phyloP scores from a whole-genome alignment of 192 early-diverging fungal genomes.

The Oehlia diaphana region DNA sequence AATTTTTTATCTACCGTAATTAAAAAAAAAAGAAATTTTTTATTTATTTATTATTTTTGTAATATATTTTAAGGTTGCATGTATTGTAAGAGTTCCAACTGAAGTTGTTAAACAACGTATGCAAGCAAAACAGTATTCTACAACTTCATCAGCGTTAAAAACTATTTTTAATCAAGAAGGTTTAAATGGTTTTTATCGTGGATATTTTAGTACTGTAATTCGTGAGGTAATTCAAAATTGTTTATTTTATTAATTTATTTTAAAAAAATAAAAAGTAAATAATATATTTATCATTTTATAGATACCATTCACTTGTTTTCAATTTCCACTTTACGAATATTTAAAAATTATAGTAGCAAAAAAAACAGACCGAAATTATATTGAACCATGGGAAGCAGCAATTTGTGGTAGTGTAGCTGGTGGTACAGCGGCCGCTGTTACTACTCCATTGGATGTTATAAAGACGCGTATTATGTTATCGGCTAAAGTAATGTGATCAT shows the following conservation, averaged over 20 bases:
- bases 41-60: neutral
- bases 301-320: slow-evolving; percentile 96
- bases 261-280: neutral
- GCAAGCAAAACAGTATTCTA: slow-evolving; percentile 80
- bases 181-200: slow-evolving; percentile 86
- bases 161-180: slow-evolving; percentile 72
- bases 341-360: slow-evolving; percentile 66
- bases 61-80: slow-evolving; percentile 63
- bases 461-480: slow-evolving; percentile 98
- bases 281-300: slow-evolving; percentile 21
- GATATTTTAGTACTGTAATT: slow-evolving; percentile 88
- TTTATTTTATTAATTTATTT: neutral
- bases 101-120: slow-evolving; percentile 96
- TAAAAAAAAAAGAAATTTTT: neutral
- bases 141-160: slow-evolving; percentile 62
- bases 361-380: slow-evolving; percentile 41
- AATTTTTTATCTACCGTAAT: slow-evolving; percentile 6
- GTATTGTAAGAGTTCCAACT: slow-evolving; percentile 90
- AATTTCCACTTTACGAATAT: slow-evolving; percentile 94
- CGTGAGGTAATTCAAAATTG: slow-evolving; percentile 61
- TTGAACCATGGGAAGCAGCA: slow-evolving; percentile 80
- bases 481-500: slow-evolving; percentile 47
- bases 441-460: slow-evolving; percentile 94
- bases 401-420: slow-evolving; percentile 87
- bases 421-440: slow-evolving; percentile 84